phyloP scores from a whole-genome alignment of 176 grass and related monocot species.

The Avena eriantha region DNA sequence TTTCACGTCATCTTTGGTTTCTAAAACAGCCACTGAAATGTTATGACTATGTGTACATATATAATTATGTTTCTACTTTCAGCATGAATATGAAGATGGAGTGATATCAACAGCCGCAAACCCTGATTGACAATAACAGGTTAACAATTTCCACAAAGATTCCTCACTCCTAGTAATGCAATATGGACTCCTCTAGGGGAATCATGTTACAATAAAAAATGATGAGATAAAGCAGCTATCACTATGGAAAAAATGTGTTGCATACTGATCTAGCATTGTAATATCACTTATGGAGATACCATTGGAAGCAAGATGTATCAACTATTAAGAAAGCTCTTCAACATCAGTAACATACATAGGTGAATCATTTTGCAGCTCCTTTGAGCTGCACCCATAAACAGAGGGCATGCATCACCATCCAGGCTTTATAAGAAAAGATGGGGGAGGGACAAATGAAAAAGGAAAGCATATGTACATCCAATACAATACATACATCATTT shows the following conservation, averaged over 20 bases:
- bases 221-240: conserved; percentile 15
- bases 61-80: background rate
- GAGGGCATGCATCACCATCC: background rate
- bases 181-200: background rate
- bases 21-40: background rate
- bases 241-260: background rate
- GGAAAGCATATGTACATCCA: conserved; percentile 13
- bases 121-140: background rate
- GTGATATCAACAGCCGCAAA: background rate
- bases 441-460: background rate
- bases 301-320: background rate
- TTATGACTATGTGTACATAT: background rate
- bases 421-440: background rate
- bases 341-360: background rate
- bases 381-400: background rate
- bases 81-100: background rate
- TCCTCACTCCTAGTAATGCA: background rate
- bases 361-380: background rate
- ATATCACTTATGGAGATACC: background rate
- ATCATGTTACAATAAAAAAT: conserved; percentile 4
- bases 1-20: background rate
- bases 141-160: background rate
- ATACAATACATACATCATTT: conserved; percentile 26
- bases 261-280: background rate
- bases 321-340: background rate